phyloP scores from a whole-genome alignment of 2,329 filamentous ascomycete genomes.

The Diatrype stigma region DNA sequence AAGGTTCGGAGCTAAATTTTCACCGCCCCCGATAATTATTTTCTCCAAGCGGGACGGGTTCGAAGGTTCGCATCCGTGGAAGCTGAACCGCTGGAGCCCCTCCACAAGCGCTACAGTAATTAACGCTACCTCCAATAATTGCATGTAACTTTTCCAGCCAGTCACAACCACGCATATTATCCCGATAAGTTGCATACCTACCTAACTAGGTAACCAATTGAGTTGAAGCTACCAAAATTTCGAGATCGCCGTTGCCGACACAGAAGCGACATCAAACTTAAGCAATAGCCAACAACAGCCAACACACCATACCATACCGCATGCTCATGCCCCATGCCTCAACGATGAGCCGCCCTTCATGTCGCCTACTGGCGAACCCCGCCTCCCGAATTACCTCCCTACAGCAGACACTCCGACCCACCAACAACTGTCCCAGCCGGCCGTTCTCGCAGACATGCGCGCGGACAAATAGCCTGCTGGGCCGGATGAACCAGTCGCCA shows the following conservation, averaged over 20 bases:
- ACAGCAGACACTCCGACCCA: constrained; percentile 9
- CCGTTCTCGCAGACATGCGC: constrained; percentile 37
- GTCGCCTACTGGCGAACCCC: constrained; percentile 39
- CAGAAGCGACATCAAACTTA: background rate
- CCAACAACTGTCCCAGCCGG: constrained; percentile 14
- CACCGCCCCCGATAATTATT: constrained; percentile 5
- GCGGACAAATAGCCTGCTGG: constrained; percentile 13
- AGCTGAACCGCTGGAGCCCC: no score
- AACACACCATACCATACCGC: no score
- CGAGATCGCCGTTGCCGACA: constrained; percentile 5
- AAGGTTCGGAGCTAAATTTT: constrained; percentile 4
- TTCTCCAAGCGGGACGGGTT: background rate
- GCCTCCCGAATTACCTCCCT: constrained; percentile 27
- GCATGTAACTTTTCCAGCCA: no score
- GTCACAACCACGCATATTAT: no score
- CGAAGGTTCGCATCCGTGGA: background rate
- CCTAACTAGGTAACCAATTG: background rate
- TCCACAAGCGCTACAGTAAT: no score
- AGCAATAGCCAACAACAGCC: background rate
- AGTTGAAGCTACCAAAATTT: constrained; percentile 11
- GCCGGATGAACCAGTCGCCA: background rate
- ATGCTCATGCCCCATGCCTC: no score
- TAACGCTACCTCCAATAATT: background rate
- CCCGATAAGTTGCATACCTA: background rate
- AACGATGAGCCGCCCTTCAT: constrained; percentile 42